Evolutionary conservation across 306 rosid genomes (phyloP).

Genomic region (Spatholobus suberectus): DNA sequence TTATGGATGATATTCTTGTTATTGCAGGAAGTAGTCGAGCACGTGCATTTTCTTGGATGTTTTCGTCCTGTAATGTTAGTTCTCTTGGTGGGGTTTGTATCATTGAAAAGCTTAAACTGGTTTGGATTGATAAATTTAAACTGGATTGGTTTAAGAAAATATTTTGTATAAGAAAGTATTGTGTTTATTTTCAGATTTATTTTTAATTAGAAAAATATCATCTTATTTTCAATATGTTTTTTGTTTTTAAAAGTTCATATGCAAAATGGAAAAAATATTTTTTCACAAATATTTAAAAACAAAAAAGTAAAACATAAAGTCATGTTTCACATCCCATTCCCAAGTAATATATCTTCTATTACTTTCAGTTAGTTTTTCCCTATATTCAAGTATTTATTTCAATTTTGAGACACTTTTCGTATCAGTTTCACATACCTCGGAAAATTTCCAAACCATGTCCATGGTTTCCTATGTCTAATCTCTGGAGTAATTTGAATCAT

Average conservation of each 20-base stretch:
- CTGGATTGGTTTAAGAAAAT: not conserved
- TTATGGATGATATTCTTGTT: conserved; percentile 11
- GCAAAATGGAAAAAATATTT: too few relatives aligned
- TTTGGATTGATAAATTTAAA: too few relatives aligned
- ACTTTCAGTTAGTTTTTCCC: not conserved
- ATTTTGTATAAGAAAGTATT: too few relatives aligned
- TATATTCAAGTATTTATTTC: conserved; percentile 35
- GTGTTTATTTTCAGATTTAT: too few relatives aligned
- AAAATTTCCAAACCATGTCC: conserved; percentile 28
- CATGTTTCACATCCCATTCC: conserved; percentile 31
- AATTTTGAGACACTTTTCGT: conserved; percentile 28
- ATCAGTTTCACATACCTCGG: conserved; percentile 31
- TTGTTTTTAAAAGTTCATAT: too few relatives aligned
- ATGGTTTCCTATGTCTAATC: conserved; percentile 44
- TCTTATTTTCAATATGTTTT: too few relatives aligned
- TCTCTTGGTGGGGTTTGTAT: not conserved
- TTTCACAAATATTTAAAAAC: too few relatives aligned
- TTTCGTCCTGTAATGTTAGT: not conserved
- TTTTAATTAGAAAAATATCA: too few relatives aligned
- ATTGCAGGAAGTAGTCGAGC: not conserved
- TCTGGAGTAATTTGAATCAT: conserved; percentile 25
- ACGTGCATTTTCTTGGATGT: not conserved
- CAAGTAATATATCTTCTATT: conserved; percentile 15
- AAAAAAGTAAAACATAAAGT: too few relatives aligned
- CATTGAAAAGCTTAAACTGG: too few relatives aligned